Evolutionary conservation across 2,329 filamentous ascomycete species (phyloP).

Genomic region (Phialophora tarda): DNA sequence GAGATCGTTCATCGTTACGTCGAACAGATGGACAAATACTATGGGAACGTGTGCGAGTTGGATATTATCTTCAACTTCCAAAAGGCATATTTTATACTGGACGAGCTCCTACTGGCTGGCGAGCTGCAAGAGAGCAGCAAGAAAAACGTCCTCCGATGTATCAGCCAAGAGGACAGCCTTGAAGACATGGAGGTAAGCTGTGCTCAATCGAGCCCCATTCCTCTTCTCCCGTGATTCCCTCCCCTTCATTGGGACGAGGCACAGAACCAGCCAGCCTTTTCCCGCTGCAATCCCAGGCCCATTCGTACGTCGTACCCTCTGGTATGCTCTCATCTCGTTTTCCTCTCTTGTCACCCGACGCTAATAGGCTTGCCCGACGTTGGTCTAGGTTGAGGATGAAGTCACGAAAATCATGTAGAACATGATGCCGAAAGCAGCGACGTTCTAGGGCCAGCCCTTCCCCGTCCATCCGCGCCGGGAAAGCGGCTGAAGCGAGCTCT

Average conservation of each 20-base stretch:
- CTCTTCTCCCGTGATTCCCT: neutral
- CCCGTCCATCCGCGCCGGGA: neutral
- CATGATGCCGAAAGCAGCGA: constrained; percentile 23
- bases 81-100: constrained; percentile 98
- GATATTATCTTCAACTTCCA: constrained; percentile 99
- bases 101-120: constrained; percentile 91
- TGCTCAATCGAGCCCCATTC: neutral
- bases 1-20: constrained; percentile 99
- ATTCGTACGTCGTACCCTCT: neutral
- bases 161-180: constrained; percentile 94
- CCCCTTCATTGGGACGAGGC: neutral
- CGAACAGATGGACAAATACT: constrained; percentile 99
- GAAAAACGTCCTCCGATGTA: constrained; percentile 96
- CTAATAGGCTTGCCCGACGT: constrained; percentile 42
- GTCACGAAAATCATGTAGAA: constrained; percentile 85
- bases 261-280: neutral
- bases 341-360: constrained; percentile 16
- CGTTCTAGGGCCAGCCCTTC: neutral
- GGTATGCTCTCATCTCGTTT: constrained; percentile 14
- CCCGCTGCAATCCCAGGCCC: neutral
- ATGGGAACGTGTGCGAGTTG: constrained; percentile 98
- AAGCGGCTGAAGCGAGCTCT: neutral
- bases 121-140: constrained; percentile 99
- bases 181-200: constrained; percentile 96
- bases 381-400: constrained; percentile 80